Conservation (phyloP, 768 basidiomycete genomes). For the Cystofilobasidium bisporidii region DNA sequence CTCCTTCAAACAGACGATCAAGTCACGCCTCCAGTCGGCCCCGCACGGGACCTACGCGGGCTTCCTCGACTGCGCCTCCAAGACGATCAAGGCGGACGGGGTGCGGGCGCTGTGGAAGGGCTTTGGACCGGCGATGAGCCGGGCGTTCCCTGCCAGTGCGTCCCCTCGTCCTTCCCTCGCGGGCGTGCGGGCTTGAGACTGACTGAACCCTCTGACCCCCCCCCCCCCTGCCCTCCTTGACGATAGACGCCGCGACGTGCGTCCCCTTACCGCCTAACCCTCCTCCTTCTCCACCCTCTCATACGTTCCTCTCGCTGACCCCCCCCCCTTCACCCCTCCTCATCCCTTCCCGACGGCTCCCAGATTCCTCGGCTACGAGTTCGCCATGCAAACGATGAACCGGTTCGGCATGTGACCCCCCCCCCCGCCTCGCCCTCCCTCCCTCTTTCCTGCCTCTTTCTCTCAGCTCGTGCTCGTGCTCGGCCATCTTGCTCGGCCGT, state of each 20-base stretch:
- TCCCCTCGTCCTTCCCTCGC: too few relatives aligned
- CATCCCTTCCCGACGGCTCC: not conserved
- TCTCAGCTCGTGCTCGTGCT: too few relatives aligned
- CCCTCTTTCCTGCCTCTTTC: too few relatives aligned
- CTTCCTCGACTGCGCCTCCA: conserved; percentile 79
- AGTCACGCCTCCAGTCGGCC: conserved; percentile 90
- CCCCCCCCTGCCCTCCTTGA: not conserved
- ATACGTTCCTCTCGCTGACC: not conserved
- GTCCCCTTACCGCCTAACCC: too few relatives aligned
- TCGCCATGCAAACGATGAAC: conserved; percentile 26
- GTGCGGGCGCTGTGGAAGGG: conserved; percentile 86
- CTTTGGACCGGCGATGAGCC: conserved; percentile 91
- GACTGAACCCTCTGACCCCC: too few relatives aligned
- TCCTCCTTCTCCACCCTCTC: too few relatives aligned
- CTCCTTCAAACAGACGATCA: conserved; percentile 87
- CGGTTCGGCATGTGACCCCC: conserved; percentile 12
- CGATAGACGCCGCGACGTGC: conserved; percentile 20
- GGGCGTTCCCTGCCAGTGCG: conserved; percentile 44
- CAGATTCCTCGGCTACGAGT: conserved; percentile 27
- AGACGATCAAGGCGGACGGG: conserved; percentile 84
- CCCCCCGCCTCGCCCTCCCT: too few relatives aligned
- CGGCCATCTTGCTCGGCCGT: too few relatives aligned
- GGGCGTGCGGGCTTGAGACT: too few relatives aligned
- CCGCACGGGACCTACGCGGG: conserved; percentile 97
- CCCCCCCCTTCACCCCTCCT: too few relatives aligned